Evolutionary conservation across 2,329 filamentous ascomycete genomes (phyloP).

Genomic region (Paraconiothyrium sp.): DNA sequence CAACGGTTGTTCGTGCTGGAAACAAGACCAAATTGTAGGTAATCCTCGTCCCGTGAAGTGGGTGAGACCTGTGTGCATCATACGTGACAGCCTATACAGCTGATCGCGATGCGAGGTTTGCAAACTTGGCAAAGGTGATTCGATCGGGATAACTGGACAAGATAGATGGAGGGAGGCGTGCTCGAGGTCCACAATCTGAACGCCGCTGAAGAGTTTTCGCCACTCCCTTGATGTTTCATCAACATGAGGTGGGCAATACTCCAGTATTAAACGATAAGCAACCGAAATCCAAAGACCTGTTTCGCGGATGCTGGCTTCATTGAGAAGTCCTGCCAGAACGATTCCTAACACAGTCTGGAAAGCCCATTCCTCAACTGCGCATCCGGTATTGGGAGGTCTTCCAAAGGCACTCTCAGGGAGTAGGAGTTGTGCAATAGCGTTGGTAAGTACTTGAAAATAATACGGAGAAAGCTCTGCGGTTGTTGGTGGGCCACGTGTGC

Average conservation of each 20-base stretch:
- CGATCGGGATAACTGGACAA: conserved; percentile 8
- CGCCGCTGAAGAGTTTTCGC: conserved; percentile 11
- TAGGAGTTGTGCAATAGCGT: conserved; percentile 8
- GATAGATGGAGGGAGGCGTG: conserved; percentile 10
- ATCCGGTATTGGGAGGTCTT: neutral
- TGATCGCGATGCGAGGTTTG: conserved; percentile 11
- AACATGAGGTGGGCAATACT: conserved; percentile 9
- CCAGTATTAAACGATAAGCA: conserved; percentile 11
- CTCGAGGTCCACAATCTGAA: conserved; percentile 11
- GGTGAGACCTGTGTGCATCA: conserved; percentile 15
- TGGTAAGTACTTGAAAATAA: conserved; percentile 12
- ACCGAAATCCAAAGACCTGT: conserved; percentile 12
- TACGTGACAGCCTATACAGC: conserved; percentile 10
- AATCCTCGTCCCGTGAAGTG: conserved; percentile 11
- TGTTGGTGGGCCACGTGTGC: conserved; percentile 8
- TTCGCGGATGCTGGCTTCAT: conserved; percentile 14
- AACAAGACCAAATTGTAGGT: conserved; percentile 13
- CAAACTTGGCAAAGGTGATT: conserved; percentile 9
- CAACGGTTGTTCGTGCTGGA: conserved; percentile 1
- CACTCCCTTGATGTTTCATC: conserved; percentile 13
- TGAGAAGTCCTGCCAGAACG: conserved; percentile 7
- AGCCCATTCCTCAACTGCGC: conserved; percentile 10
- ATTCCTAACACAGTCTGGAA: conserved; percentile 13
- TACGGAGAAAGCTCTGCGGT: conserved; percentile 5
- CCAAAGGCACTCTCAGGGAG: conserved; percentile 6